Base-by-base conservation (phyloP, 2,329 filamentous ascomycete species). In the Trichoderma koningiopsis region DNA sequence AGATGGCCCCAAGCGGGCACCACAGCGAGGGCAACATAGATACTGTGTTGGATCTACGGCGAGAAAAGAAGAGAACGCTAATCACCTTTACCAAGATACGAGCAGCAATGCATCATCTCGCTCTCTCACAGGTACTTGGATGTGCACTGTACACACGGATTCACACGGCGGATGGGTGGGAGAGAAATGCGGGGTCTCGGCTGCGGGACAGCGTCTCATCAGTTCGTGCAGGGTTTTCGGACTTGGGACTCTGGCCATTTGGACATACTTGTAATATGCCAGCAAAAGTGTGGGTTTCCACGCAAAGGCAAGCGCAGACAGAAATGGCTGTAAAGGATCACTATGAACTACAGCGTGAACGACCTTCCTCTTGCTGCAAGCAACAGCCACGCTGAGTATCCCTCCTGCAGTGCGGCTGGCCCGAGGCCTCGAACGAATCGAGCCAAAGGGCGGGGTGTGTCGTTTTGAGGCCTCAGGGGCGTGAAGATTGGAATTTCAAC, bases 161-260 rank as follows among this genome's bases (percentile, higher is more conserved):
- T 49, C 52, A n/a, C 52, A 65, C 63, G 37, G 52, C 63, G 27
- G 37, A 55, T 33, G n/a, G 10, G 53, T 49, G 53, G 62, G 53
- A 66, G 63, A n/a, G 24, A 47, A 37, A 49, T 66, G 63, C 63
- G 63, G 63, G 47, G 63, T 37, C 53, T 37, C 27, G 4, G 24
- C 11, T 19, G 27, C 53, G 27, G 37, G 22, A 58, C 37, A 37
- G 37, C 53, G n/a, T 13, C 37, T 33, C 24, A 35, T 35, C 43
- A 53, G 16, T 40, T 40, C 56, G 31, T 47, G 31, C 56, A 58
- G 16, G 56, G 16, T 27, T 47, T 5, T n/a, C 40, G 40, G 16
- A 29, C 24, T 47, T 47, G 27, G 27, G 40, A 31, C 13, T 27
- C 19, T 47, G 24, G 37, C 58, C 52, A 40, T 24, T 57, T n/a